phyloP scores from a whole-genome alignment of 2,329 filamentous ascomycete genomes.

The Lojkania enalia region DNA sequence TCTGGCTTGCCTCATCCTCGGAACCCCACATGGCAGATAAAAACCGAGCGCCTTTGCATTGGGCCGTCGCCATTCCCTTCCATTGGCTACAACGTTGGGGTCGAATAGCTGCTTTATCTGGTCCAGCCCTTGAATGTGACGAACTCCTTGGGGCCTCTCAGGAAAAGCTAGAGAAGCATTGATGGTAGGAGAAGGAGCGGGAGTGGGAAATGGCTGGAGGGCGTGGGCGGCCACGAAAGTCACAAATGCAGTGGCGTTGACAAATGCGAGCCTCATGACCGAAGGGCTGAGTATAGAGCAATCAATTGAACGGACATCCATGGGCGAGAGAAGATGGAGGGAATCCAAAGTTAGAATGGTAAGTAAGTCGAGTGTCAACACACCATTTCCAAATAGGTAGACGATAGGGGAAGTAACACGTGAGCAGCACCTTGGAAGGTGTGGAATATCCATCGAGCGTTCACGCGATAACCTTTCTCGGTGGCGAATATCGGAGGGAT shows the following conservation, averaged over 20 bases:
- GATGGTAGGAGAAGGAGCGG: neutral
- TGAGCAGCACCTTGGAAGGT: too few species aligned
- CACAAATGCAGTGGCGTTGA: neutral
- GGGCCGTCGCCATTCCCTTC: neutral
- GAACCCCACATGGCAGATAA: neutral
- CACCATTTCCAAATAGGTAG: too few species aligned
- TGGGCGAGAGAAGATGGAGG: too few species aligned
- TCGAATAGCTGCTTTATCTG: neutral
- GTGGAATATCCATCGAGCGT: too few species aligned
- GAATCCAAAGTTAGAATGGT: too few species aligned
- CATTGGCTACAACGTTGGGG: too few species aligned
- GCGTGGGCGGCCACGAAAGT: neutral
- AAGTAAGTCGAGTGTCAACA: too few species aligned
- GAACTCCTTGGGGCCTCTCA: neutral
- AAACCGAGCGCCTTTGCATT: neutral
- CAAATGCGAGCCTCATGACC: neutral
- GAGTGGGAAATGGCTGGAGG: neutral
- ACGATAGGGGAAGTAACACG: too few species aligned
- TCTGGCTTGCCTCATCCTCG: neutral
- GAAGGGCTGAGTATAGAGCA: too few species aligned
- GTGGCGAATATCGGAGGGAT: too few species aligned
- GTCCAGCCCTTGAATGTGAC: neutral
- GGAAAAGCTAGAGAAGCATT: neutral
- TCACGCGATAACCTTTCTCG: too few species aligned
- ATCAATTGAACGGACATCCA: too few species aligned